Conservation (phyloP, 495 filamentous ascomycete species). For the Pyrenula aspistea region DNA sequence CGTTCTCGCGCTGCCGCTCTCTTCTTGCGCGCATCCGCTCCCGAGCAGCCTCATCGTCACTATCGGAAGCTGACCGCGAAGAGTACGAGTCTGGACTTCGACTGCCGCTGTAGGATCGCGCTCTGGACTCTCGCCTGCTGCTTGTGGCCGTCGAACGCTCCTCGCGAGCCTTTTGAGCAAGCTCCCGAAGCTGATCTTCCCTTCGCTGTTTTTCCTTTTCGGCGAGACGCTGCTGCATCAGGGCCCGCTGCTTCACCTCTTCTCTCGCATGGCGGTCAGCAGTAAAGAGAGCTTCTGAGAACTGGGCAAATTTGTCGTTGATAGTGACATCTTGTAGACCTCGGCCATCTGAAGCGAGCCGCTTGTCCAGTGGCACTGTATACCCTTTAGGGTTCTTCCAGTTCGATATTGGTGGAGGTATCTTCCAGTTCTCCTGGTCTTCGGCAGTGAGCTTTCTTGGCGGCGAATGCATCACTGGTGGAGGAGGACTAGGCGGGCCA, state of each 20-base stretch:
- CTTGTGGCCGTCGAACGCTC: conserved; percentile 44
- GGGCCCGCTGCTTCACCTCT: conserved; percentile 81
- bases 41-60: conserved; percentile 50
- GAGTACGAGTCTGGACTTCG: conserved; percentile 45
- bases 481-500: conserved; percentile 83
- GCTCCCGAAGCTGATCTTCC: conserved; percentile 79
- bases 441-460: conserved; percentile 91
- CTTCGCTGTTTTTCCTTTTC: conserved; percentile 93
- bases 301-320: conserved; percentile 97
- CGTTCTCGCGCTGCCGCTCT: conserved; percentile 69
- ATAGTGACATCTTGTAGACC: conserved; percentile 90
- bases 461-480: conserved; percentile 91
- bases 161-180: conserved; percentile 87
- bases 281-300: conserved; percentile 86
- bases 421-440: conserved; percentile 94
- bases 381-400: conserved; percentile 99
- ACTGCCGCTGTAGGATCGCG: conserved; percentile 32
- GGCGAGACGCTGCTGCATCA: conserved; percentile 93
- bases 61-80: conserved; percentile 40
- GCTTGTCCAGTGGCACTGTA: conserved; percentile 92
- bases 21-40: conserved; percentile 67
- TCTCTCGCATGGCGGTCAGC: conserved; percentile 91
- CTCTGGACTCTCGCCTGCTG: conserved; percentile 31
- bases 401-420: conserved; percentile 88
- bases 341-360: conserved; percentile 89